A percentile compares a stretch with the other conserved stretches of the same genome.
These are phyloP conservation scores for Neurospora africana DNA, from an alignment of 495 filamentous ascomycete species.

Conservation along the genomic window DNA sequence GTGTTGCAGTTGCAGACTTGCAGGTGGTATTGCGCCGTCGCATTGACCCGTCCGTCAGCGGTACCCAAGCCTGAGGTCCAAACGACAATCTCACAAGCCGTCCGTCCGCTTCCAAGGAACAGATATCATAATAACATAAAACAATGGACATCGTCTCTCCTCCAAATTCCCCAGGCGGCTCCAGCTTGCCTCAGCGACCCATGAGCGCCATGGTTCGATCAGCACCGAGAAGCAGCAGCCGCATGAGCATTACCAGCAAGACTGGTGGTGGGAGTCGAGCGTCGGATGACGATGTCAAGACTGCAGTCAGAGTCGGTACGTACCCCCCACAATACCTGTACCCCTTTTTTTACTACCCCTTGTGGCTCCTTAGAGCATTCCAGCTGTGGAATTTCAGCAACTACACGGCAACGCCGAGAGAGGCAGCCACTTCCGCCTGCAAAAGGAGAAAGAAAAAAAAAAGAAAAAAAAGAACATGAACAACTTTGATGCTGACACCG, in stretches of 20 bases:
- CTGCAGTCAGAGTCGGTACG: constrained; percentile 99
- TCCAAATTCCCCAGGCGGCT: constrained; percentile 37
- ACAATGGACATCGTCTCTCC: constrained; percentile 26
- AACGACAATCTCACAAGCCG: neutral
- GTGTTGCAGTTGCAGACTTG: neutral
- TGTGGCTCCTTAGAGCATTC: neutral
- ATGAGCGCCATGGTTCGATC: constrained; percentile 80
- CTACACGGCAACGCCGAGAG: neutral
- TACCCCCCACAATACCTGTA: constrained; percentile 20
- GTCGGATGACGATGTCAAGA: constrained; percentile 88
- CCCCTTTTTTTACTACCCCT: neutral
- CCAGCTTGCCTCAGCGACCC: constrained; percentile 50
- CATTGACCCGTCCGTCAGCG: neutral
- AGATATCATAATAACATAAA: neutral
- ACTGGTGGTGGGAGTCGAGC: constrained; percentile 70
- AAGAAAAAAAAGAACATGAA: constrained; percentile 9
- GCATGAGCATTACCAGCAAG: constrained; percentile 79
- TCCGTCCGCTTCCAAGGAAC: neutral
- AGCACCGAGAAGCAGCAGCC: constrained; percentile 68
- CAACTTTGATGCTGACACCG: constrained; percentile 13
- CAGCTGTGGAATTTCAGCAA: neutral
- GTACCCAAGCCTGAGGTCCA: neutral
- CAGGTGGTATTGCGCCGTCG: neutral
- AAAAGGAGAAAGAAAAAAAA: constrained; percentile 9
- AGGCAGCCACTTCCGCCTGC: constrained; percentile 8